Conservation (phyloP, 1,284 basidiomycete species). For the Boletus smithii region DNA sequence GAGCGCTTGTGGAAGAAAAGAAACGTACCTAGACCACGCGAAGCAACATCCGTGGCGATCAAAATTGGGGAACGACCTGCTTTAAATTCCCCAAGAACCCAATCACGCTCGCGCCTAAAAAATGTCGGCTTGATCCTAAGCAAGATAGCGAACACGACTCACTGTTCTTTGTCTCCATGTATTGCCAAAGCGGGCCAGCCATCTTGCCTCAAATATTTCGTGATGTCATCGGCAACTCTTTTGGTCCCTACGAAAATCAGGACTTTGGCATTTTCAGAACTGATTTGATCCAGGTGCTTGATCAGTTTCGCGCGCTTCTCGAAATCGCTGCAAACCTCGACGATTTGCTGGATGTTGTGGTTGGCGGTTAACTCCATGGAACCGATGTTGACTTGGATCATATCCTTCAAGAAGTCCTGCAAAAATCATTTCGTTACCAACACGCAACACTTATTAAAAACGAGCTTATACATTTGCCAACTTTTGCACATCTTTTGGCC, state of each 20-base stretch:
- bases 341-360: constrained; percentile 94
- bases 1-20: constrained; percentile 36
- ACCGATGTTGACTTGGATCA: constrained; percentile 98
- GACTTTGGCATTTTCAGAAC: constrained; percentile 95
- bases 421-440: constrained; percentile 2
- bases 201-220: constrained; percentile 94
- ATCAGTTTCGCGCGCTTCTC: constrained; percentile 96
- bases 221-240: constrained; percentile 96
- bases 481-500: constrained; percentile 99
- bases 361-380: constrained; percentile 98
- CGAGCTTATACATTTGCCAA: constrained; percentile 68
- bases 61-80: constrained; percentile 95
- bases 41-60: constrained; percentile 97
- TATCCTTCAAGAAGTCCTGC: constrained; percentile 92
- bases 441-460: neutral
- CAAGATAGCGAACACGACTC: constrained; percentile 35
- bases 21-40: constrained; percentile 98
- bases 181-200: constrained; percentile 99
- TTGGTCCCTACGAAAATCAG: constrained; percentile 99
- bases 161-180: constrained; percentile 98
- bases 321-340: constrained; percentile 96
- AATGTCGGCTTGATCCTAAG: constrained; percentile 18
- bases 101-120: constrained; percentile 91
- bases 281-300: constrained; percentile 97
- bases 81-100: constrained; percentile 98